Evolutionary conservation across 495 filamentous ascomycete species (phyloP).

Genomic region (Penicillium cosmopolitanum): DNA sequence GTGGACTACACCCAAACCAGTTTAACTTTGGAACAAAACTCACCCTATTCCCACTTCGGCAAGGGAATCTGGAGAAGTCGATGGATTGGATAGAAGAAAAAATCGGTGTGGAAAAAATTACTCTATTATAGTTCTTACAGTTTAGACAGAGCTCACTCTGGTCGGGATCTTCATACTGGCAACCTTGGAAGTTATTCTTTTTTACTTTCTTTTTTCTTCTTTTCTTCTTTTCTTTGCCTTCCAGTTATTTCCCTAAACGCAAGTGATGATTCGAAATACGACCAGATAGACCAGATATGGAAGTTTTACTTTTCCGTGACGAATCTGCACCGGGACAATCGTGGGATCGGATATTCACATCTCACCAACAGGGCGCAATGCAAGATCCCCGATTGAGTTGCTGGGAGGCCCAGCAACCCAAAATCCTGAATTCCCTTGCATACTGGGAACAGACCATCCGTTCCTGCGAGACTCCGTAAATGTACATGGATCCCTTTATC

Average conservation of each 20-base stretch:
- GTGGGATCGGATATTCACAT: constrained; percentile 2
- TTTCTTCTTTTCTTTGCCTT: not conserved
- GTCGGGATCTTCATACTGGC: not conserved
- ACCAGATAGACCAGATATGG: not conserved
- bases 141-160: not conserved
- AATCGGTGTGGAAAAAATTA: not conserved
- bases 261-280: not conserved
- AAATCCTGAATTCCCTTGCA: constrained; percentile 23
- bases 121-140: not conserved
- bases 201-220: no score
- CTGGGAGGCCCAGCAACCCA: not conserved
- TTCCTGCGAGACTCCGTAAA: constrained; percentile 17
- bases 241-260: not conserved
- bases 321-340: not conserved
- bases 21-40: constrained; percentile 1
- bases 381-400: constrained; percentile 10
- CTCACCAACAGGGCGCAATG: constrained; percentile 2
- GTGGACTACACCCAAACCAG: not conserved
- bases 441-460: constrained; percentile 29
- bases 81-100: not conserved
- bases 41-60: not conserved
- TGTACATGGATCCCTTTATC: not conserved
- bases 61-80: not conserved
- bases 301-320: not conserved
- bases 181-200: not conserved